phyloP scores from a whole-genome alignment of 306 rosid genomes.

The Senna siamea region DNA sequence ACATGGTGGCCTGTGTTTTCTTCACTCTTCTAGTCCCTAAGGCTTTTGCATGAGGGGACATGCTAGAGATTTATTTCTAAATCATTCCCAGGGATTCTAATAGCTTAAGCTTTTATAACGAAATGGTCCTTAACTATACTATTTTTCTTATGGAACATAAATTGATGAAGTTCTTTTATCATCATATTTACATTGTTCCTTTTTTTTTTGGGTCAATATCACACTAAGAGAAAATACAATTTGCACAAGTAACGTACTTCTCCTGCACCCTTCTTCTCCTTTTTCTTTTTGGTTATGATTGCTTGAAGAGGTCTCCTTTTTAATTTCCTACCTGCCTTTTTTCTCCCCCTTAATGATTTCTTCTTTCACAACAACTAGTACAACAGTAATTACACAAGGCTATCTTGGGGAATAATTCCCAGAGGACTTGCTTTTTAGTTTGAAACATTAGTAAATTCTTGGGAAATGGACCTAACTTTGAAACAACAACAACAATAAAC shows the following conservation, averaged over 20 bases:
- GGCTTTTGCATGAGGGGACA: background rate
- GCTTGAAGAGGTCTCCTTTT: background rate
- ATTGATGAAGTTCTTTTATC: background rate
- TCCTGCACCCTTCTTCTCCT: too few species aligned
- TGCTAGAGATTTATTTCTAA: background rate
- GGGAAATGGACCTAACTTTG: background rate
- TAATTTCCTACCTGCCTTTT: too few species aligned
- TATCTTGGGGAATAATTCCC: background rate
- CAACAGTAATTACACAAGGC: too few species aligned
- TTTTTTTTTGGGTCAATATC: too few species aligned
- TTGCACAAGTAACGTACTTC: background rate
- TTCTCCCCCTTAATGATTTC: background rate
- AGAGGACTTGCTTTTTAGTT: background rate
- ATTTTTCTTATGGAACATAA: background rate
- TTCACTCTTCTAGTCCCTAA: too few species aligned
- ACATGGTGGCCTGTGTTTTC: too few species aligned
- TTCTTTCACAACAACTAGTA: background rate
- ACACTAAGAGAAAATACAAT: background rate
- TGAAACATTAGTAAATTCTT: background rate
- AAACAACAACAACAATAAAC: background rate
- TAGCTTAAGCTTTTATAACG: background rate
- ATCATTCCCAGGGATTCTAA: background rate
- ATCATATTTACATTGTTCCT: background rate
- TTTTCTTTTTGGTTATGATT: background rate
- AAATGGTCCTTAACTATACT: too few species aligned